A percentile compares a stretch with the other conserved stretches of the same genome.
These are phyloP conservation scores for Luffa acutangula DNA, from an alignment of 306 rosid species.

Conservation along the genomic window DNA sequence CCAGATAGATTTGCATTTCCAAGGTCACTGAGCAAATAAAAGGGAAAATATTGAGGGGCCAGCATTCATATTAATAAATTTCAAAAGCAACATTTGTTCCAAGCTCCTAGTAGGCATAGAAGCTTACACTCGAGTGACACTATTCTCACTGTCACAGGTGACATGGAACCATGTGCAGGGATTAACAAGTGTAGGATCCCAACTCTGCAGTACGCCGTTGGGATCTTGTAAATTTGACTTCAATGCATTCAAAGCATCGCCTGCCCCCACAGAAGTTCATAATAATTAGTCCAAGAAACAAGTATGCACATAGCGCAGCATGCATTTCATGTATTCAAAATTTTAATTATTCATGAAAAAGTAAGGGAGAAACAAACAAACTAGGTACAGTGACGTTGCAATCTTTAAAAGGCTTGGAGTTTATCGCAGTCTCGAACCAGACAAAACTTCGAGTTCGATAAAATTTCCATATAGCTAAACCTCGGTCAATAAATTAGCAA, in stretches of 20 bases:
- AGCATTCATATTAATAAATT: background rate
- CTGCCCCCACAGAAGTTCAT: constrained; percentile 21
- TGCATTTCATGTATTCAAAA: background rate
- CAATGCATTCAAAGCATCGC: constrained; percentile 85
- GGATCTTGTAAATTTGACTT: constrained; percentile 72
- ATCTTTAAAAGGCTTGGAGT: background rate
- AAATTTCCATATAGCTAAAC: background rate
- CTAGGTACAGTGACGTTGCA: background rate
- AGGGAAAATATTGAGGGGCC: background rate
- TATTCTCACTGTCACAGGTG: constrained; percentile 63
- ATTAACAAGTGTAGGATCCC: constrained; percentile 89
- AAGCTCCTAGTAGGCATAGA: background rate
- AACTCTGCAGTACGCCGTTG: constrained; percentile 75
- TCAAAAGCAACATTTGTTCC: background rate
- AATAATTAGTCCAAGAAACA: background rate
- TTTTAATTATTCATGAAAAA: background rate
- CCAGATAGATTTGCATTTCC: constrained; percentile 93
- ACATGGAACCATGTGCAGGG: constrained; percentile 98
- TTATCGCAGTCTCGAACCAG: background rate
- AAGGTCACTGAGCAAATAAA: constrained; percentile 53
- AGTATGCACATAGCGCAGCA: background rate
- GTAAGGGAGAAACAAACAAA: background rate
- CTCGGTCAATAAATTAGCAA: background rate
- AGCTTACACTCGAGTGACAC: constrained; percentile 97
- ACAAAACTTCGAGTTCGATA: background rate